phyloP scores from a whole-genome alignment of 179 eudicot species.

The Dionaea muscipula region DNA sequence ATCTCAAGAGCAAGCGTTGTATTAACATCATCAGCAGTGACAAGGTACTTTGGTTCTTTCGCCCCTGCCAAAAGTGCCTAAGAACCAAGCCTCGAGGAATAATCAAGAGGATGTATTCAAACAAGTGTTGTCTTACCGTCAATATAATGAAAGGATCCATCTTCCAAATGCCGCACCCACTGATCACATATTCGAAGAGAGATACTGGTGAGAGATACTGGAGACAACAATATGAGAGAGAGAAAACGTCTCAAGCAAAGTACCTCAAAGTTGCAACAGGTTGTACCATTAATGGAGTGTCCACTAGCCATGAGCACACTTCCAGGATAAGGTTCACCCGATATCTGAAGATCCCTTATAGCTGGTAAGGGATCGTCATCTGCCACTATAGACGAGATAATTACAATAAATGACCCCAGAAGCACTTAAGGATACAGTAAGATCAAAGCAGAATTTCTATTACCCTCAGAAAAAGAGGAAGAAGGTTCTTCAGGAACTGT shows the following conservation, averaged over 20 bases:
- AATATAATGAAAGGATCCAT: slow-evolving; percentile 84
- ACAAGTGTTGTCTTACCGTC: slow-evolving; percentile 44
- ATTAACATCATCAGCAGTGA: slow-evolving; percentile 87
- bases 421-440: slow-evolving; percentile 7
- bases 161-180: slow-evolving; percentile 98
- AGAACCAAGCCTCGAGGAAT: slow-evolving; percentile 9
- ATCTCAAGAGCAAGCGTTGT: slow-evolving; percentile 81
- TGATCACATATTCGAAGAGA: slow-evolving; percentile 15
- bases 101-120: slow-evolving; percentile 4
- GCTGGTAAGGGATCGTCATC: slow-evolving; percentile 87
- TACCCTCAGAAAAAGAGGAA: slow-evolving; percentile 88
- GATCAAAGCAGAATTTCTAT: slow-evolving; percentile 7
- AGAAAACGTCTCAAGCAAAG: slow-evolving; percentile 11
- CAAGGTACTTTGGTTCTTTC: slow-evolving; percentile 77
- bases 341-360: slow-evolving; percentile 76
- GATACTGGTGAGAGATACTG: not conserved
- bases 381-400: slow-evolving; percentile 43
- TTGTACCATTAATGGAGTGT: slow-evolving; percentile 79
- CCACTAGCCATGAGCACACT: slow-evolving; percentile 72
- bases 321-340: slow-evolving; percentile 93
- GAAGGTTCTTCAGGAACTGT: slow-evolving; percentile 85
- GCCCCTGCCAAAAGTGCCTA: slow-evolving; percentile 50
- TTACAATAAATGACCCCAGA: slow-evolving; percentile 5
- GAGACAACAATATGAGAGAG: slow-evolving; percentile 3
- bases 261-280: slow-evolving; percentile 97